A percentile compares a stretch with the other conserved stretches of the same genome.
These are phyloP conservation scores for Nidularia sp. DNA, from an alignment of 768 basidiomycete genomes.

Conservation along the genomic window DNA sequence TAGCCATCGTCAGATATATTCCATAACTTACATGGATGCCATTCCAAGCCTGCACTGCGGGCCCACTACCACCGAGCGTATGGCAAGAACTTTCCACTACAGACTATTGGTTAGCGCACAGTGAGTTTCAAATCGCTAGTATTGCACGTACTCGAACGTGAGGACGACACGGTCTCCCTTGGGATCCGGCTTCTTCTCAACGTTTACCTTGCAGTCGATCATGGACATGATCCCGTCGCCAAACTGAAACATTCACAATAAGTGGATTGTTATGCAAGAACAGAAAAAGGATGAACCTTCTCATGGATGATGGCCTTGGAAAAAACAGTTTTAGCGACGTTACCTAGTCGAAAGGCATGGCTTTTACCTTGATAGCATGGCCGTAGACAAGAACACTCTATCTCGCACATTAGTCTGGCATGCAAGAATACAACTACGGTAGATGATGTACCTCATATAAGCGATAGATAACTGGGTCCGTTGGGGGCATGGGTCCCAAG, in stretches of 20 bases:
- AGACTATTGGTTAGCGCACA: slow-evolving; percentile 1
- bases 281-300: slow-evolving; percentile 35
- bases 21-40: too few relatives aligned
- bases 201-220: slow-evolving; percentile 75
- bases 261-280: background rate
- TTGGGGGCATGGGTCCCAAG: slow-evolving; percentile 66
- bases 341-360: background rate
- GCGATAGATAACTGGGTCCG: slow-evolving; percentile 78
- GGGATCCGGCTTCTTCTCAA: slow-evolving; percentile 68
- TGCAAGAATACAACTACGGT: background rate
- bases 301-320: background rate
- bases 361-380: slow-evolving; percentile 66
- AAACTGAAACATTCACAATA: slow-evolving; percentile 39
- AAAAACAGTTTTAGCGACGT: background rate
- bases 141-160: slow-evolving; percentile 67
- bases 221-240: slow-evolving; percentile 89
- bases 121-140: background rate
- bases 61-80: slow-evolving; percentile 59
- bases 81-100: slow-evolving; percentile 74
- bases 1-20: too few relatives aligned
- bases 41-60: too few relatives aligned
- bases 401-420: background rate
- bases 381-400: slow-evolving; percentile 76
- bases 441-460: slow-evolving; percentile 59
- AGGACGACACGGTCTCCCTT: slow-evolving; percentile 77